A percentile compares a stretch with the other conserved stretches of the same genome.
These are phyloP conservation scores for Cercospora zeina DNA, from an alignment of 2,329 filamentous ascomycete species.

Conservation along the genomic window DNA sequence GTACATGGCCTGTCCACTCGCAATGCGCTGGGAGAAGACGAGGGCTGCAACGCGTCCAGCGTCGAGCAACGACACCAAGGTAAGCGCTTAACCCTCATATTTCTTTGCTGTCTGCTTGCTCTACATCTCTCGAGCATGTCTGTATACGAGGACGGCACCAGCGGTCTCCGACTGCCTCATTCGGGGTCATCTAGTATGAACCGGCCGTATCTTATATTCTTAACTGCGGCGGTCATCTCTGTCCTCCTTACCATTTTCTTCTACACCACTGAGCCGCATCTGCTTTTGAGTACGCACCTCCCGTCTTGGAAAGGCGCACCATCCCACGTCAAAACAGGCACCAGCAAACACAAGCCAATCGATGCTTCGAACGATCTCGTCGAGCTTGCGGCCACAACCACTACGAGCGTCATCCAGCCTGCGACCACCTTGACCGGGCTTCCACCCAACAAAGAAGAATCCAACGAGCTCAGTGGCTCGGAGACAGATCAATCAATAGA, in stretches of 20 bases:
- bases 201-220: constrained; percentile 6
- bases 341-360: background rate
- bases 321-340: background rate
- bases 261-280: constrained; percentile 5
- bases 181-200: constrained; percentile 13
- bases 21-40: background rate
- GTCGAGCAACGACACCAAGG: background rate
- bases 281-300: background rate
- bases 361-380: background rate
- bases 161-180: background rate
- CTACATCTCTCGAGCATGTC: background rate
- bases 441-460: background rate
- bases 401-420: background rate
- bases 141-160: background rate
- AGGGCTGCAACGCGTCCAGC: background rate
- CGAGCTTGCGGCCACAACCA: background rate
- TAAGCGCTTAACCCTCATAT: background rate
- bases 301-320: background rate
- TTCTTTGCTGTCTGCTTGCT: background rate
- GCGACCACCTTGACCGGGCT: background rate
- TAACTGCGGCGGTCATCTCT: constrained; percentile 15
- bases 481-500: background rate
- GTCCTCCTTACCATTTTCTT: constrained; percentile 11
- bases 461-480: background rate
- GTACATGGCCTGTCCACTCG: background rate